Evolutionary conservation across 805 yeast genomes (phyloP), one percentile per base, ranked within the genome.

Genomic region (Torulaspora gathmanii): DNA sequence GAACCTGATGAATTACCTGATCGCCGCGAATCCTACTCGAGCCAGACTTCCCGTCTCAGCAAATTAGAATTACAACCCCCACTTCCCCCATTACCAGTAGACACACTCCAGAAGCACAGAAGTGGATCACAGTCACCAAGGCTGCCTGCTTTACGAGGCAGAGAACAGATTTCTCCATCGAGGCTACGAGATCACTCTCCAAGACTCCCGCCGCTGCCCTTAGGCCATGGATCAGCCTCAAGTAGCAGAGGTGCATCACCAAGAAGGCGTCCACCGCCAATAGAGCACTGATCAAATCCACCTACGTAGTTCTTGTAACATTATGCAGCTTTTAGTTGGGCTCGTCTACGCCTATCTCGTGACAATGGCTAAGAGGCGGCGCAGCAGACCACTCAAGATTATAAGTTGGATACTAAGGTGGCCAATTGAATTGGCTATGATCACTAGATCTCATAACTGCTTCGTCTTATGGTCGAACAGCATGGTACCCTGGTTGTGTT

Each of bases 81-180:
- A 6, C 37, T 60, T n/a, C 66, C 66, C 8, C 54, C 56, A 1
- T 43, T 61, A 12, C 65, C 65, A n/a, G 17, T 42, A 1, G 40
- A 37, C n/a, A 25, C 17, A 2, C 13, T 34, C 9, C 16, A 23
- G 5, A 13, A n/a, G 8, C 23, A 26, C 16, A 22, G 22, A 6
- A 33, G 34, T 25, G 17, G 40, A 19, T 28, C 48, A 16, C 37
- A 39, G 13, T 42, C 47, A 27, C 43, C 48, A 4, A 42, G 48
- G 23, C 52, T 56, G 5, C 52, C 52, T 16, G 35, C 50, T 6
- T 52, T 57, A 13, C 22, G 42, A 25, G 11, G 25, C 11, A 16
- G 42, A 20, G 36, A 44, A n/a, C 25, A n/a, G 22, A 35, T 20
- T 17, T 19, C 41, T 12, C 26, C 41, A 11, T 26, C 37, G 9